Conservation (phyloP, 148 eudicot genomes). For the Chenopodium quinoa region DNA sequence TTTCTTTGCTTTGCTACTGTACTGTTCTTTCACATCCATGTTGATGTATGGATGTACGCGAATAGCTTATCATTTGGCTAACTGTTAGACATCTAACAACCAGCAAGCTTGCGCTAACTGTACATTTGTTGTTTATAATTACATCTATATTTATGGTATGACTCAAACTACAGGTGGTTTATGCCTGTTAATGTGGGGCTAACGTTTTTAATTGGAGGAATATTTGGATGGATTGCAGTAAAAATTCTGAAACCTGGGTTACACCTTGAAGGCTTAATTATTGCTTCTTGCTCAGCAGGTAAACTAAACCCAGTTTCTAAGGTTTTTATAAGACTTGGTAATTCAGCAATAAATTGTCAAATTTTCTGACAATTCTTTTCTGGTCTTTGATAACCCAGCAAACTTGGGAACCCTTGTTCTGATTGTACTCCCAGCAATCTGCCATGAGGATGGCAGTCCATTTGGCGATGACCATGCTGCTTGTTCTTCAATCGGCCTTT, state of each 20-base stretch:
- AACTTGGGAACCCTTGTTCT: conserved; percentile 82
- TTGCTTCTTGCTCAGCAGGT: conserved; percentile 74
- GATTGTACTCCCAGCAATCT: conserved; percentile 81
- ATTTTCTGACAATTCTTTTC: neutral
- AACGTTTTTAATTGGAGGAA: conserved; percentile 76
- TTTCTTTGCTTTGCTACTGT: neutral
- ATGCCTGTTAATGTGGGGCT: conserved; percentile 83
- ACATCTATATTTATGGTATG: neutral
- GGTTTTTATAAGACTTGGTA: neutral
- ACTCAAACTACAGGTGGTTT: conserved; percentile 65
- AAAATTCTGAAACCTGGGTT: conserved; percentile 66
- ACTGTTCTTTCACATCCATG: neutral
- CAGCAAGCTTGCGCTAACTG: too few species aligned
- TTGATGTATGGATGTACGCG: too few species aligned
- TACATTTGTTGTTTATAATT: neutral
- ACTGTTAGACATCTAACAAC: neutral
- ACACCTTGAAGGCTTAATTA: conserved; percentile 63
- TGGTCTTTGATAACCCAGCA: conserved; percentile 35
- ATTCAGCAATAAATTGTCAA: neutral
- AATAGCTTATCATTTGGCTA: neutral
- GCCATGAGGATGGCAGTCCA: conserved; percentile 68
- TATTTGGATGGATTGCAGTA: conserved; percentile 71
- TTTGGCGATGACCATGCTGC: conserved; percentile 57
- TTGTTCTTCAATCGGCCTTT: conserved; percentile 59
- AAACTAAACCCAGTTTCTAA: neutral